A percentile compares a stretch with the other conserved stretches of the same genome.
Evolutionary conservation across 495 filamentous ascomycete genomes (phyloP).

Genomic region (Lichenothelia convexa): DNA sequence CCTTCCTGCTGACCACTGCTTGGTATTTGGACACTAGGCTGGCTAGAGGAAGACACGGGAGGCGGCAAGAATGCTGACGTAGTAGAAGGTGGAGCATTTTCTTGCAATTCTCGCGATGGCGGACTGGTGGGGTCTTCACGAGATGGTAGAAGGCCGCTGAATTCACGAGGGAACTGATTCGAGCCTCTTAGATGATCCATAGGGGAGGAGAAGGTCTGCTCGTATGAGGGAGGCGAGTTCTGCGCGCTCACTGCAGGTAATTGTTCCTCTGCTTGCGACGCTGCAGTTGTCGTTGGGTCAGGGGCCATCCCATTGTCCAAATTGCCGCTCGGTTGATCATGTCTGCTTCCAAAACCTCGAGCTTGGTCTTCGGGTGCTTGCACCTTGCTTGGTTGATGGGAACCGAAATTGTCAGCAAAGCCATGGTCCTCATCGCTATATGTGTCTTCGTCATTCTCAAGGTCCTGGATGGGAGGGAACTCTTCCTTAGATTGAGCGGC

Average conservation of each 20-base stretch:
- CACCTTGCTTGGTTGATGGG: conserved; percentile 36
- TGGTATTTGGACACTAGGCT: too few species aligned
- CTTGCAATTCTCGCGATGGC: conserved; percentile 19
- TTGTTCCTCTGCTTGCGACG: conserved; percentile 12
- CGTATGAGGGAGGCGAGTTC: conserved; percentile 47
- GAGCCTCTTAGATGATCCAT: conserved; percentile 14
- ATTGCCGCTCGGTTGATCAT: too few species aligned
- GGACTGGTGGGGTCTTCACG: conserved; percentile 42
- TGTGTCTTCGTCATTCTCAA: conserved; percentile 56
- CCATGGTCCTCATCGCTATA: conserved; percentile 64
- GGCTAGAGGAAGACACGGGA: too few species aligned
- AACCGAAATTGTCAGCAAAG: conserved; percentile 85
- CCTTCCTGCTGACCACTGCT: too few species aligned
- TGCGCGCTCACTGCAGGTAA: conserved; percentile 40
- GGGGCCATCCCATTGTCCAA: too few species aligned
- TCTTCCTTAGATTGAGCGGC: conserved; percentile 39
- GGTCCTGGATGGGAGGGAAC: conserved; percentile 83
- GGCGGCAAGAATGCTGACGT: too few species aligned
- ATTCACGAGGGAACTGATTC: conserved; percentile 39
- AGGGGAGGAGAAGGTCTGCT: conserved; percentile 24
- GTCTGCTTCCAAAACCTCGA: conserved; percentile 6
- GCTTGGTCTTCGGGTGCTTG: conserved; percentile 8
- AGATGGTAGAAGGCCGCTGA: conserved; percentile 43
- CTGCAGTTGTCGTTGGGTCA: conserved; percentile 3
- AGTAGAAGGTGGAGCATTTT: too few species aligned